phyloP scores from a whole-genome alignment of 768 basidiomycete species.

The Rhodotorula diobovata region DNA sequence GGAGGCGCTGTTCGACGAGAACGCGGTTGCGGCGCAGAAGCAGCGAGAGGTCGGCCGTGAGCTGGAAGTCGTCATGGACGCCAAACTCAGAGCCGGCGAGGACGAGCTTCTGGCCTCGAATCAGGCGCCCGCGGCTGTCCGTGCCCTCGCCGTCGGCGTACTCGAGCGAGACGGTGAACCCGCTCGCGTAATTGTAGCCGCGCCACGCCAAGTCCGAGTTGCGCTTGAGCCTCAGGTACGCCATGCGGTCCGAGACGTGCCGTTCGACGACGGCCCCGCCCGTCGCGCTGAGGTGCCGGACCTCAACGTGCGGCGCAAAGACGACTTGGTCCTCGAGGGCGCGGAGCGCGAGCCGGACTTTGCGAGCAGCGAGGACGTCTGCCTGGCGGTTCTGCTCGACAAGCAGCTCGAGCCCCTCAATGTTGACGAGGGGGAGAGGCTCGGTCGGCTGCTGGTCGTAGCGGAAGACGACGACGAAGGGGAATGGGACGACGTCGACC shows the following conservation, averaged over 20 bases:
- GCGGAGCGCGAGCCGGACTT: constrained; percentile 61
- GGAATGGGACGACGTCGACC: constrained; percentile 75
- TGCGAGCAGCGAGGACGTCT: constrained; percentile 55
- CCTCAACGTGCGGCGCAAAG: constrained; percentile 61
- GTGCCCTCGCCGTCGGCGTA: constrained; percentile 48
- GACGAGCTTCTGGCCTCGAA: constrained; percentile 51
- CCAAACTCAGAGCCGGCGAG: constrained; percentile 59
- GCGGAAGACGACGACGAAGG: constrained; percentile 65
- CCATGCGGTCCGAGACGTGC: constrained; percentile 9
- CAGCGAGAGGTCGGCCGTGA: constrained; percentile 57
- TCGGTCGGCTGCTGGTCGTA: constrained; percentile 47
- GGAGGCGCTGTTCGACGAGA: constrained; percentile 13
- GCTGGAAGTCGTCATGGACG: constrained; percentile 61
- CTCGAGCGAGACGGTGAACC: constrained; percentile 60
- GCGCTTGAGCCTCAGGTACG: constrained; percentile 27
- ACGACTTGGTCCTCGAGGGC: constrained; percentile 63
- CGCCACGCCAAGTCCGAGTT: constrained; percentile 36
- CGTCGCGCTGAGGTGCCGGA: constrained; percentile 55
- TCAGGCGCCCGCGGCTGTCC: constrained; percentile 8
- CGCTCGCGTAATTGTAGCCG: constrained; percentile 45
- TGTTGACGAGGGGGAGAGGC: constrained; percentile 48
- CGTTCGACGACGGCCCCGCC: constrained; percentile 56
- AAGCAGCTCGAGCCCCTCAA: constrained; percentile 58
- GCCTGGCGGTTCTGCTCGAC: constrained; percentile 59
- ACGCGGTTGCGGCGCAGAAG: constrained; percentile 34